Conservation (phyloP, 805 yeast species). For the Vanderwaltozyma yarrowii region DNA sequence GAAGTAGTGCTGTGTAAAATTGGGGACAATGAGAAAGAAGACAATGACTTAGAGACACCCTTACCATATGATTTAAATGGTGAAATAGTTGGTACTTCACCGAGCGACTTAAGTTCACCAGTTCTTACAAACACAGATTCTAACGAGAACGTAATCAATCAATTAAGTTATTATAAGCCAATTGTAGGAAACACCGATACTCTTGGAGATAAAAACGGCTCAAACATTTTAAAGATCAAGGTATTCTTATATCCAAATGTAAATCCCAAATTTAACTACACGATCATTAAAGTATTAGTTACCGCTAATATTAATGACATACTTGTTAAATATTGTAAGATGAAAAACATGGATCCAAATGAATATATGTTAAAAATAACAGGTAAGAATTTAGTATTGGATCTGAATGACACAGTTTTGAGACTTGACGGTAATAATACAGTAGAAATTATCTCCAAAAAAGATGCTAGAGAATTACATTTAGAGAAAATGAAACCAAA, state of each 20-base stretch:
- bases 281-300: conserved; percentile 24
- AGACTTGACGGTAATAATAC: conserved; percentile 33
- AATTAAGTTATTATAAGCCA: conserved; percentile 30
- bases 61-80: conserved; percentile 31
- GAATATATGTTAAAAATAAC: conserved; percentile 29
- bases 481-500: conserved; percentile 26
- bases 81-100: conserved; percentile 5
- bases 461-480: conserved; percentile 31
- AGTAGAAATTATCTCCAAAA: conserved; percentile 35
- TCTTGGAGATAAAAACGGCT: conserved; percentile 14
- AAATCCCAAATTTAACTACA: conserved; percentile 21
- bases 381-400: conserved; percentile 24
- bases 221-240: conserved; percentile 23
- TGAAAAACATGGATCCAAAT: conserved; percentile 29
- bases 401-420: conserved; percentile 32
- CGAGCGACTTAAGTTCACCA: conserved; percentile 1
- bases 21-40: conserved; percentile 33
- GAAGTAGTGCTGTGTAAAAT: conserved; percentile 73
- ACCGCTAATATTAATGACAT: conserved; percentile 31
- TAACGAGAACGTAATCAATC: conserved; percentile 17
- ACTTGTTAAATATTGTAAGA: conserved; percentile 27
- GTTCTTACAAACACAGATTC: conserved; percentile 3
- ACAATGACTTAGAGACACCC: conserved; percentile 46
- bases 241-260: conserved; percentile 29
- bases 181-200: conserved; percentile 22